phyloP scores from a whole-genome alignment of 2,329 filamentous ascomycete species.

The Fusarium albidum region DNA sequence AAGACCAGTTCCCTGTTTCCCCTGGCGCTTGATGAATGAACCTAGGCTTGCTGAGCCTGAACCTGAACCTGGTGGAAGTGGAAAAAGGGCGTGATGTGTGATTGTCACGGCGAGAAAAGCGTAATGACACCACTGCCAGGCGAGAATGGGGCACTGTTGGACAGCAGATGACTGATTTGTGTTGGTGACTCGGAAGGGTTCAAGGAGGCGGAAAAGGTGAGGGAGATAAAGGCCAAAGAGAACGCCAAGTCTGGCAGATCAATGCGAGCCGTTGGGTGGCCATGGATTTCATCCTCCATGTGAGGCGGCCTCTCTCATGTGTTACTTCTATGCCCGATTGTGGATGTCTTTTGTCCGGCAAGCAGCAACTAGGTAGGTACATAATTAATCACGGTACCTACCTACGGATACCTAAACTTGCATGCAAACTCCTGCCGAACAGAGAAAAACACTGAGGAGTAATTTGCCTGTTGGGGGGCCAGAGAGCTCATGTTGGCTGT shows the following conservation, averaged over 20 bases:
- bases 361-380: conserved; percentile 8
- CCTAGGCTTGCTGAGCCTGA: conserved; percentile 4
- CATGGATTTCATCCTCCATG: neutral
- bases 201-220: neutral
- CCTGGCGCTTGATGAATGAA: conserved; percentile 12
- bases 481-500: conserved; percentile 3
- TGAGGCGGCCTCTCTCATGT: neutral
- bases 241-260: neutral
- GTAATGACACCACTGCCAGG: conserved; percentile 3
- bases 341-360: neutral
- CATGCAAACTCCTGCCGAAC: conserved; percentile 19
- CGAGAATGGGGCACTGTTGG: neutral
- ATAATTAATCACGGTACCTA: no score
- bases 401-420: neutral
- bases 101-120: neutral
- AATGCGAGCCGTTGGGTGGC: conserved; percentile 1
- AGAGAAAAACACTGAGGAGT: conserved; percentile 14
- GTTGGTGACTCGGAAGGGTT: conserved; percentile 8
- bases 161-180: neutral
- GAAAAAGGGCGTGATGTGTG: neutral
- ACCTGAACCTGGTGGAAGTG: conserved; percentile 12
- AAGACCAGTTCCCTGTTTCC: conserved; percentile 25
- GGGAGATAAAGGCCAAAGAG: neutral
- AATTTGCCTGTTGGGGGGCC: conserved; percentile 12
- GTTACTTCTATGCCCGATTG: neutral